Conservation (phyloP, 495 filamentous ascomycete species). For the Aspergillus biplanus region DNA sequence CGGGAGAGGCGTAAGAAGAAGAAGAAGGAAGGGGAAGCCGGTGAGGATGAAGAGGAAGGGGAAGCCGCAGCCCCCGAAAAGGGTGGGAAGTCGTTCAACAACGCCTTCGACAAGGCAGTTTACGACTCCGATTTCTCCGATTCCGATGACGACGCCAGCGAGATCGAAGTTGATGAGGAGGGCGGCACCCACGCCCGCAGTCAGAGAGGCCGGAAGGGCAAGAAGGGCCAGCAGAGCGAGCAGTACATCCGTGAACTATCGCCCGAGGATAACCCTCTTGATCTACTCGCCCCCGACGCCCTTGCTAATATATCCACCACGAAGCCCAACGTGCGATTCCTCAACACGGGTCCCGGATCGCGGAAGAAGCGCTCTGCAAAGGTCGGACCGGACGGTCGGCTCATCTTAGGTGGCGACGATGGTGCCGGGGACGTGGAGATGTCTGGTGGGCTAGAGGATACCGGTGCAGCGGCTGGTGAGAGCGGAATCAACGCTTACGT, state of each 20-base stretch:
- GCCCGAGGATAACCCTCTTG: constrained; percentile 84
- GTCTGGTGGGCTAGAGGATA: constrained; percentile 56
- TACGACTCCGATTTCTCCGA: constrained; percentile 86
- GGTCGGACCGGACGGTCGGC: constrained; percentile 83
- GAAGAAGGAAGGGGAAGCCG: constrained; percentile 66
- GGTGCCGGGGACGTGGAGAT: constrained; percentile 62
- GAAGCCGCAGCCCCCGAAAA: constrained; percentile 31
- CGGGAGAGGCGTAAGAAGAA: constrained; percentile 85
- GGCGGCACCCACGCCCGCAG: constrained; percentile 41
- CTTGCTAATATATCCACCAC: constrained; percentile 92
- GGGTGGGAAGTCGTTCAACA: constrained; percentile 61
- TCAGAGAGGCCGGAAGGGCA: constrained; percentile 36
- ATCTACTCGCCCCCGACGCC: constrained; percentile 85
- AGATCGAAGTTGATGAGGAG: constrained; percentile 57
- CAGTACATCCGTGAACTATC: constrained; percentile 88
- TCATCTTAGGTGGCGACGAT: constrained; percentile 69
- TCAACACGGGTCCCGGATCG: constrained; percentile 46
- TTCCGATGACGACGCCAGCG: constrained; percentile 63
- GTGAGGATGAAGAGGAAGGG: constrained; percentile 48
- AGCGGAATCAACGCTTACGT: constrained; percentile 88
- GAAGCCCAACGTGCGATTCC: constrained; percentile 65
- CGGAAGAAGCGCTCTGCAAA: constrained; percentile 62
- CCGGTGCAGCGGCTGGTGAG: constrained; percentile 41
- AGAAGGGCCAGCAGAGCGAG: constrained; percentile 54
- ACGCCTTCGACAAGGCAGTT: constrained; percentile 92